Percentiles rank a stretch among this genome's conserved stretches.
Evolutionary conservation across 192 early-diverging fungal genomes (phyloP).

Genomic region (Diversispora epigaea): DNA sequence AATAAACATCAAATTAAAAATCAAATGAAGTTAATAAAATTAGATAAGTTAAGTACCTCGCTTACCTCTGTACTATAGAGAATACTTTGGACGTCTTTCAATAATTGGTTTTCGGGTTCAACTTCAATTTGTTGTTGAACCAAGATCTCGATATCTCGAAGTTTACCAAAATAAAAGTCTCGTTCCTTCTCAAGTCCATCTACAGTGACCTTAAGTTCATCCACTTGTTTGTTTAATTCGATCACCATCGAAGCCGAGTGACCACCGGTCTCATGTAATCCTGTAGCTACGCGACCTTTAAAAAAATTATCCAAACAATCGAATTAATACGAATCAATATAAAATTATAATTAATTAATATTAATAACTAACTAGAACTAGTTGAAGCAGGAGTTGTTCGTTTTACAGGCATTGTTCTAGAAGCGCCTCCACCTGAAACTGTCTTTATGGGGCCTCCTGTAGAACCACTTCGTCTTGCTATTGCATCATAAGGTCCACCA

Average conservation of each 20-base stretch:
- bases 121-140: conserved; percentile 77
- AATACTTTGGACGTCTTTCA: conserved; percentile 81
- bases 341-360: neutral
- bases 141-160: conserved; percentile 91
- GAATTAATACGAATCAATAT: neutral
- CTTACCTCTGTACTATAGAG: conserved; percentile 89
- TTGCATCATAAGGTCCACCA: conserved; percentile 81
- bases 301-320: conserved; percentile 18
- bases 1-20: conserved; percentile 36
- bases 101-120: conserved; percentile 51
- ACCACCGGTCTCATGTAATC: conserved; percentile 43
- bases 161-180: conserved; percentile 95
- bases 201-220: conserved; percentile 80
- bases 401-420: conserved; percentile 46
- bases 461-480: conserved; percentile 58
- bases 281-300: conserved; percentile 25
- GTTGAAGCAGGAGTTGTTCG: conserved; percentile 24
- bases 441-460: conserved; percentile 37
- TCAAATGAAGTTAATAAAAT: no score
- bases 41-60: no score
- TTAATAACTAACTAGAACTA: neutral
- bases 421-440: conserved; percentile 43
- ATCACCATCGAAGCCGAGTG: conserved; percentile 62
- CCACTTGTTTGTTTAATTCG: conserved; percentile 75
- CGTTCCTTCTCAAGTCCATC: conserved; percentile 95